phyloP scores from a whole-genome alignment of 148 eudicot genomes.

The Amaranthus cruentus region DNA sequence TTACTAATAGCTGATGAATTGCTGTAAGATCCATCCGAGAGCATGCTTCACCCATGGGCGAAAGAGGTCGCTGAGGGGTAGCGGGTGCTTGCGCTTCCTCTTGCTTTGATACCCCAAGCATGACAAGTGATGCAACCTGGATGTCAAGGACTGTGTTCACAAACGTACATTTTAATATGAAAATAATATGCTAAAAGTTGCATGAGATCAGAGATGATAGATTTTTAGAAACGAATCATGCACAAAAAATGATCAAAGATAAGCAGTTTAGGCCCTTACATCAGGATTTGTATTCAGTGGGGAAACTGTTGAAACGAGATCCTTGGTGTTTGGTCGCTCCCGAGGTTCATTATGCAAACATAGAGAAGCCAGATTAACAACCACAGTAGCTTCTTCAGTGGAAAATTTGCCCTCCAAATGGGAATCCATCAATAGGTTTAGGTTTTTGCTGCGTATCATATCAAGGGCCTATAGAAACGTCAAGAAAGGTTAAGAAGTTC shows the following conservation, averaged over 20 bases:
- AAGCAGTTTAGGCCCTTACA: conserved; percentile 27
- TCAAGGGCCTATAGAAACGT: conserved; percentile 47
- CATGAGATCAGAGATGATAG: not conserved
- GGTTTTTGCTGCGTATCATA: conserved; percentile 64
- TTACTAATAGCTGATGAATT: conserved; percentile 69
- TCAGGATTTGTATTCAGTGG: conserved; percentile 47
- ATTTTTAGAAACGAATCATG: not conserved
- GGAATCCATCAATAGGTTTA: conserved; percentile 45
- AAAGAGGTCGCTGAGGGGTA: conserved; percentile 67
- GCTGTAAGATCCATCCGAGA: conserved; percentile 87
- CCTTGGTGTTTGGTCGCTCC: conserved; percentile 53
- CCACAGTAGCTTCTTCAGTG: conserved; percentile 39
- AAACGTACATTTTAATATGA: not conserved
- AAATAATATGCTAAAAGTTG: not conserved
- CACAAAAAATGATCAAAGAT: not conserved
- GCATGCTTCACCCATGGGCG: conserved; percentile 93
- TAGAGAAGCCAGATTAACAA: conserved; percentile 54
- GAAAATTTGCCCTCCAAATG: conserved; percentile 46
- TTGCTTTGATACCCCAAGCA: conserved; percentile 70
- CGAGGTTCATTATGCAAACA: conserved; percentile 70
- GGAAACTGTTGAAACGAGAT: conserved; percentile 49
- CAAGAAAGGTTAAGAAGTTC: not conserved
- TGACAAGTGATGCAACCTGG: conserved; percentile 63
- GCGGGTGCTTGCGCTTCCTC: conserved; percentile 71
- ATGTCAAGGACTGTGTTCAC: conserved; percentile 6